phyloP scores from a whole-genome alignment of 2,329 filamentous ascomycete species.

The Periconia sp. region DNA sequence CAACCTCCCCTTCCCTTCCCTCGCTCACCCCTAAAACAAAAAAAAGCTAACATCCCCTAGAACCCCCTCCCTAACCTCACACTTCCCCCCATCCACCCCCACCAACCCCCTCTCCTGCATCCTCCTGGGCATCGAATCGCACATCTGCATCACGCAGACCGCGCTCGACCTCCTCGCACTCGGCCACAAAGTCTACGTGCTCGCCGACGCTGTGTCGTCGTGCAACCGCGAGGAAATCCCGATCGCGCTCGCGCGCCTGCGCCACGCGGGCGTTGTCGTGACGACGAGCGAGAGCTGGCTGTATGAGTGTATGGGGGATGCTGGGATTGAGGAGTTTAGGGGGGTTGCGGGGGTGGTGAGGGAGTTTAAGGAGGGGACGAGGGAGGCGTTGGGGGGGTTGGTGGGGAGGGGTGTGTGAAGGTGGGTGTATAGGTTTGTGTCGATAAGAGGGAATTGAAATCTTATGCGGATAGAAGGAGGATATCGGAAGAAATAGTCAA shows the following conservation, averaged over 20 bases:
- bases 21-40: constrained; percentile 2
- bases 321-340: constrained; percentile 71
- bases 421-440: too few relatives aligned
- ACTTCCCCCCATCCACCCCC: constrained; percentile 36
- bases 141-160: constrained; percentile 95
- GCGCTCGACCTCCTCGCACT: constrained; percentile 70
- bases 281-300: constrained; percentile 88
- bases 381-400: constrained; percentile 65
- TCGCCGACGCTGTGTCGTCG: constrained; percentile 88
- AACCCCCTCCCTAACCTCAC: constrained; percentile 62
- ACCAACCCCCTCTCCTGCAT: constrained; percentile 53
- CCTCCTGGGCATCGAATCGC: constrained; percentile 87
- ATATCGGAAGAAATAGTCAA: too few relatives aligned
- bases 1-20: background rate
- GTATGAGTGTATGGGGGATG: constrained; percentile 88
- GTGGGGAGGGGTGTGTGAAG: too few relatives aligned
- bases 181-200: constrained; percentile 80
- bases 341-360: constrained; percentile 76
- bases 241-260: constrained; percentile 74
- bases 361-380: constrained; percentile 71
- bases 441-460: too few relatives aligned
- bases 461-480: too few relatives aligned
- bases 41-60: constrained; percentile 11
- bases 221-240: constrained; percentile 81
- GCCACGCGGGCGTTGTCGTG: constrained; percentile 73